A percentile compares a stretch with the other conserved stretches of the same genome.
These are phyloP conservation scores for Nothophytophthora sp. DNA, from an alignment of 352 stramenopile genomes.

Conservation along the genomic window DNA sequence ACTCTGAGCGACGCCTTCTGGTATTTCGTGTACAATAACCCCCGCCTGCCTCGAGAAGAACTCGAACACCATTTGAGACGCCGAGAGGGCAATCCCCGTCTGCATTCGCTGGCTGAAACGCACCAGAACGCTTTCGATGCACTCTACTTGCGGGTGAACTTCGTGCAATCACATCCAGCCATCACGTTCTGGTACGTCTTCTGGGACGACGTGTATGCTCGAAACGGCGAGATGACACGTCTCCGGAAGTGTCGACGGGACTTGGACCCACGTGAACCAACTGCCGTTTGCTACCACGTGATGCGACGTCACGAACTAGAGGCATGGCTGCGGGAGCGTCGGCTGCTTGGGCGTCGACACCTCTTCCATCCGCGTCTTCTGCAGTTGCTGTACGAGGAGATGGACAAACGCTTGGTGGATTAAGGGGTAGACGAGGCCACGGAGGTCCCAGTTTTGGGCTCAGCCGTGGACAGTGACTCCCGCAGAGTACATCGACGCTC, in stretches of 20 bases:
- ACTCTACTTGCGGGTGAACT: slow-evolving; percentile 31
- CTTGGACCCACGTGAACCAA: slow-evolving; percentile 22
- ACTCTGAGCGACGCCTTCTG: slow-evolving; percentile 47
- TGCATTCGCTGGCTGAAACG: slow-evolving; percentile 16
- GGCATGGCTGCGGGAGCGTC: slow-evolving; percentile 18
- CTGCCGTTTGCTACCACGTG: slow-evolving; percentile 38
- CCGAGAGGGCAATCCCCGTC: slow-evolving; percentile 24
- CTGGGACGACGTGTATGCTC: slow-evolving; percentile 43
- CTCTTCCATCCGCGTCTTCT: slow-evolving; percentile 25
- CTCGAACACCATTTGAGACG: slow-evolving; percentile 27
- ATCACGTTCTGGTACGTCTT: slow-evolving; percentile 50
- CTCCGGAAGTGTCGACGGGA: slow-evolving; percentile 17
- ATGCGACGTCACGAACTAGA: slow-evolving; percentile 32
- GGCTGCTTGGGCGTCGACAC: not conserved
- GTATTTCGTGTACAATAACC: slow-evolving; percentile 50
- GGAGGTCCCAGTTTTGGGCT: no score
- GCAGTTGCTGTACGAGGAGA: slow-evolving; percentile 16
- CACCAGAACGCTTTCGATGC: slow-evolving; percentile 29
- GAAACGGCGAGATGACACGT: slow-evolving; percentile 36
- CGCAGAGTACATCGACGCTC: no score
- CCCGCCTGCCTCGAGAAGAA: slow-evolving; percentile 12
- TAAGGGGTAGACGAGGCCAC: no score
- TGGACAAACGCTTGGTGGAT: no score
- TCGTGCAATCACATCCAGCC: slow-evolving; percentile 30
- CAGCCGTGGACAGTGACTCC: no score